phyloP scores from a whole-genome alignment of 192 early-diverging fungal genomes.

The Geranomyces michiganensis region DNA sequence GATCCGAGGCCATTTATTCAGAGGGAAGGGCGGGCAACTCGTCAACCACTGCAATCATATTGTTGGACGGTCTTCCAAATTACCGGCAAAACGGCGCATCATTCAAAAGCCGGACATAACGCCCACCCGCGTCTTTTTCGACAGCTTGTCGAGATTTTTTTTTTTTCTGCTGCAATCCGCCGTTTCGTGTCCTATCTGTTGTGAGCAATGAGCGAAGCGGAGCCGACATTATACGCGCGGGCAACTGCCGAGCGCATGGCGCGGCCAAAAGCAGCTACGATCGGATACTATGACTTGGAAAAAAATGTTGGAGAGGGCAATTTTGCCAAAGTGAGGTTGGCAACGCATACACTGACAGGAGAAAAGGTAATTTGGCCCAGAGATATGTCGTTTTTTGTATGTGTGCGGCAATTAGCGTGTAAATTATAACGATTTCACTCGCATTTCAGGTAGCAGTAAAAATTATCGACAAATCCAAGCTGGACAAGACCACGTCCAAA shows the following conservation, averaged over 20 bases:
- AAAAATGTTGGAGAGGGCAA: constrained; percentile 65
- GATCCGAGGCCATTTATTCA: too few species aligned
- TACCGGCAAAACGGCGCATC: too few species aligned
- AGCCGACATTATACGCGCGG: constrained; percentile 43
- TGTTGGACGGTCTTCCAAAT: too few species aligned
- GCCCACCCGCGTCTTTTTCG: too few species aligned
- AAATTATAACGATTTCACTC: not conserved
- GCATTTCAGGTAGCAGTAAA: constrained; percentile 59
- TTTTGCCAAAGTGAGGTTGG: constrained; percentile 64
- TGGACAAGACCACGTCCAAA: constrained; percentile 60
- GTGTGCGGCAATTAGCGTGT: too few species aligned
- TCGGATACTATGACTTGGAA: constrained; percentile 64
- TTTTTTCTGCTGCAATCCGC: not conserved
- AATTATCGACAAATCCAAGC: constrained; percentile 65
- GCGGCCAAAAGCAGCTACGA: constrained; percentile 49
- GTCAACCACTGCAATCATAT: too few species aligned
- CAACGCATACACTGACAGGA: constrained; percentile 58
- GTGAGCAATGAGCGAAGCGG: not conserved
- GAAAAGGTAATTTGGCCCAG: constrained; percentile 53
- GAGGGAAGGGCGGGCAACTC: too few species aligned
- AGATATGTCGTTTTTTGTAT: not conserved
- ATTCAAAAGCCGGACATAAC: too few species aligned
- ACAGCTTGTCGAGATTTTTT: not conserved
- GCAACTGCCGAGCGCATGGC: constrained; percentile 44
- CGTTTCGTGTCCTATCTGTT: not conserved